A percentile compares a stretch with the other conserved stretches of the same genome.
These are phyloP conservation scores for Penicillium macrosclerotiorum DNA, from an alignment of 495 filamentous ascomycete species.

Conservation along the genomic window DNA sequence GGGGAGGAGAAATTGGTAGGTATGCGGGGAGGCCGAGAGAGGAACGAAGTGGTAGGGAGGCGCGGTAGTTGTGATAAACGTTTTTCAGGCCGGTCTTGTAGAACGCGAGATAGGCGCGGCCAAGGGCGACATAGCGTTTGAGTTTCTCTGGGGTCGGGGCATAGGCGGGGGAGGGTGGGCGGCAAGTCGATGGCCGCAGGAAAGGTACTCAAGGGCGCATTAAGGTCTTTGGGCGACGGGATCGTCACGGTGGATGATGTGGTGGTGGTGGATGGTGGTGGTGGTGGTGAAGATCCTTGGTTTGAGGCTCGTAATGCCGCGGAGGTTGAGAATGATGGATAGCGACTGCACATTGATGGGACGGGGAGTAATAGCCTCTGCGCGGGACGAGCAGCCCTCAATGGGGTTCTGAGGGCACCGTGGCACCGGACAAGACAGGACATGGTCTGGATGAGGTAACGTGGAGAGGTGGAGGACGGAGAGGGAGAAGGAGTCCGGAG, in stretches of 20 bases:
- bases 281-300: slow-evolving; percentile 1
- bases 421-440: slow-evolving; percentile 4
- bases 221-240: slow-evolving; percentile 26
- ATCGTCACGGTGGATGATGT: slow-evolving; percentile 8
- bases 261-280: slow-evolving; percentile 9
- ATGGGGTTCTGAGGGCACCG: slow-evolving; percentile 1
- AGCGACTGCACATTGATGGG: not conserved
- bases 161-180: slow-evolving; percentile 11
- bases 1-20: slow-evolving; percentile 35
- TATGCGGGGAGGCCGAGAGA: slow-evolving; percentile 29
- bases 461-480: slow-evolving; percentile 1
- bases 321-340: slow-evolving; percentile 21
- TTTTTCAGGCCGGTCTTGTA: slow-evolving; percentile 82
- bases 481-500: too few species aligned
- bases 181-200: slow-evolving; percentile 34
- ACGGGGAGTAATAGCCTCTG: slow-evolving; percentile 2
- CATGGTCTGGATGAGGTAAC: slow-evolving; percentile 8
- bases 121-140: slow-evolving; percentile 37
- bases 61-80: slow-evolving; percentile 57
- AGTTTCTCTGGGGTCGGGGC: slow-evolving; percentile 29
- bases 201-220: slow-evolving; percentile 40
- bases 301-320: slow-evolving; percentile 1
- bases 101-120: slow-evolving; percentile 60
- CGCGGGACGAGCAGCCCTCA: not conserved
- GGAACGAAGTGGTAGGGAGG: slow-evolving; percentile 32